phyloP scores from a whole-genome alignment of 208 protist genomes.

The Trypanosoma brucei region DNA sequence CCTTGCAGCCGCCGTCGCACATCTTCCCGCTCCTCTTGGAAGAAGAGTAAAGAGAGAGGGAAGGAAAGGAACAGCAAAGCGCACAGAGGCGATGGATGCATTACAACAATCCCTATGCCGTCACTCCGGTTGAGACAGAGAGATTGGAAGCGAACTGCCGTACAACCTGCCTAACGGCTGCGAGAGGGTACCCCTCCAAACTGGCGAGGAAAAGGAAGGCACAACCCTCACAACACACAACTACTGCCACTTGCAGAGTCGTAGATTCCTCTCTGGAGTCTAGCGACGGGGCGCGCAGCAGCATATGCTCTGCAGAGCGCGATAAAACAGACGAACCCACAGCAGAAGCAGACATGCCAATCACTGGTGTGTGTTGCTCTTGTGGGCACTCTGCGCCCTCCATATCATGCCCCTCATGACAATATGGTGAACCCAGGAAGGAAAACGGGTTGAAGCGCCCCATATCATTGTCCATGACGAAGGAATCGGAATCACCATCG shows the following conservation, averaged over 20 bases:
- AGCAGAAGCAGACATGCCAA: background rate
- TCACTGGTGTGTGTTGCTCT: background rate
- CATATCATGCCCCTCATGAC: conserved; percentile 22
- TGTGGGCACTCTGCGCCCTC: background rate
- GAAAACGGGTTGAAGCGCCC: conserved; percentile 71
- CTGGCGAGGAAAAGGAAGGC: conserved; percentile 62
- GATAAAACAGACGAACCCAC: background rate
- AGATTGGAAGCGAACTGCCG: conserved; percentile 49
- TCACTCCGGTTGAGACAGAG: background rate
- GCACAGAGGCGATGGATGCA: background rate
- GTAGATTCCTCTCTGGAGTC: conserved; percentile 28
- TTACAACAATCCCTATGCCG: conserved; percentile 3
- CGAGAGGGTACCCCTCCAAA: conserved; percentile 30
- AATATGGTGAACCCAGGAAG: conserved; percentile 13
- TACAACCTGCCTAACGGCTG: conserved; percentile 36
- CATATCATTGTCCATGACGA: conserved; percentile 57
- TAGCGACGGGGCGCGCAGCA: conserved; percentile 7
- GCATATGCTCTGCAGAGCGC: conserved; percentile 1
- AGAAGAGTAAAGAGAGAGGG: conserved; percentile 2
- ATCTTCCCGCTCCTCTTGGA: background rate
- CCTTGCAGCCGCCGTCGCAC: too few relatives aligned
- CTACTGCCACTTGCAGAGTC: conserved; percentile 56
- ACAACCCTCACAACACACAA: conserved; percentile 49
- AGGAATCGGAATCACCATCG: conserved; percentile 8
- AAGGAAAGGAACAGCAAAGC: conserved; percentile 1